Evolutionary conservation across 2,329 filamentous ascomycete species (phyloP), one percentile per base, ranked within the genome.

Genomic region (Ceratocystis colombiana): DNA sequence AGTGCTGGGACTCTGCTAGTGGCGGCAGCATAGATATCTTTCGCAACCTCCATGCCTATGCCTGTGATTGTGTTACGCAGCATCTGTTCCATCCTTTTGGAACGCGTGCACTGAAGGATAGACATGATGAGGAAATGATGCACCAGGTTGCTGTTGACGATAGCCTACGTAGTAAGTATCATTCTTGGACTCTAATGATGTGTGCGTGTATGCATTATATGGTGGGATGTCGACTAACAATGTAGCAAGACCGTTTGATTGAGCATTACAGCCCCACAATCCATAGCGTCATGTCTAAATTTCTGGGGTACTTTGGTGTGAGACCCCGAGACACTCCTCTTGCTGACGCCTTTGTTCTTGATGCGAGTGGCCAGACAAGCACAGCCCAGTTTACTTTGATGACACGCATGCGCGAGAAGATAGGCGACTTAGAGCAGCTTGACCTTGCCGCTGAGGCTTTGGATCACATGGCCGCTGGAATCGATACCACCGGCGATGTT

Each of bases 391-490:
- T 86, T 68, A 85, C 83, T 0, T 78, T 88, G 3, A 73, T 87
- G 61, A 80, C 79, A 71, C 80, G 84, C 44, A 80, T 88, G 69
- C 74, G 82, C 71, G 75, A 83, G 71, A 77, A 83, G 74, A 73
- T 75, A 4, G 66, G 68, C 20, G 71, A 68, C 3, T 76, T 87
- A 44, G 77, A 81, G 44, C 73, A 76, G 2, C 74, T 82, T 2
- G 80, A 85, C 70, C 80, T 83, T 69, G 85, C 85, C 0, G 85
- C 86, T 22, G 87, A 89, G 73, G 87, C 84, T 70, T 80, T 87
- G 66, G 86, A 89, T 70, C 86, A 89, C 72, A 84, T 89, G 82
- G 84, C 82, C 0, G 86, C 86, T 0, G 87, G 86, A 0, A 88
- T 89, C 68, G 86, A 89, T 70, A 89, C 87, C 0, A 88, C 86